Base-by-base conservation (phyloP, 306 rosid genomes). In the Prunus armeniaca region DNA sequence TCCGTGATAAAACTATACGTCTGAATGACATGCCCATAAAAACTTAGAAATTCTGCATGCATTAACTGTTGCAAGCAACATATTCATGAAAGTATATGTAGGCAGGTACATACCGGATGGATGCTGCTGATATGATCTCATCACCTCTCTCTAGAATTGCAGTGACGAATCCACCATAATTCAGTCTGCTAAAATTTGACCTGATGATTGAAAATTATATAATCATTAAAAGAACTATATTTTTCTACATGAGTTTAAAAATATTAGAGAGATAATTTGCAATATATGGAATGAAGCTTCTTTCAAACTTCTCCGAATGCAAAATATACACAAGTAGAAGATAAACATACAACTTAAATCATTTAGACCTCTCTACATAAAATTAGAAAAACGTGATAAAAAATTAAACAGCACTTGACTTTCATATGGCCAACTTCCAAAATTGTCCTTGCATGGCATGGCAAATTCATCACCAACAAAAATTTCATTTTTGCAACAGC, bases 121-220 rank as follows among this genome's bases (percentile, higher is more conserved):
- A 82, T 56, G 98, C 98, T 13, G 90, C 95, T 82, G 60, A 71
- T 47, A 90, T 73, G 7, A 94, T 81, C 87, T 94, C 98, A 9
- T 94, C 95, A 81, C 87, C 95, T 87, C 90, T 91, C 83, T 91
- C 95, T 50, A 94, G 91, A 85, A 90, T 84, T 63, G 88, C 91
- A 83, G 98, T 91, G 85, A 90, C 73, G 81, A 94, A 94, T 67
- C 98, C 91, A 78, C 91, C 82, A 61, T 86, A 87, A 65, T 89
- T 82, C 60, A 94, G 91, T 46, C 98, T 89, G 72, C 86, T 91
- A 78, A 94, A 90, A 76, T 94, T 94, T 74, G 98, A 94, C 90
- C 98, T 94, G 87, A 75, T 69, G 82, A 64, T 46, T 71, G 71
- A 47, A 81, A 84, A 34, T 73, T 50, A 54, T 46, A 69, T 54